Conservation (phyloP, 139 green algal genomes). For the Edaphochlamys debaryana region DNA sequence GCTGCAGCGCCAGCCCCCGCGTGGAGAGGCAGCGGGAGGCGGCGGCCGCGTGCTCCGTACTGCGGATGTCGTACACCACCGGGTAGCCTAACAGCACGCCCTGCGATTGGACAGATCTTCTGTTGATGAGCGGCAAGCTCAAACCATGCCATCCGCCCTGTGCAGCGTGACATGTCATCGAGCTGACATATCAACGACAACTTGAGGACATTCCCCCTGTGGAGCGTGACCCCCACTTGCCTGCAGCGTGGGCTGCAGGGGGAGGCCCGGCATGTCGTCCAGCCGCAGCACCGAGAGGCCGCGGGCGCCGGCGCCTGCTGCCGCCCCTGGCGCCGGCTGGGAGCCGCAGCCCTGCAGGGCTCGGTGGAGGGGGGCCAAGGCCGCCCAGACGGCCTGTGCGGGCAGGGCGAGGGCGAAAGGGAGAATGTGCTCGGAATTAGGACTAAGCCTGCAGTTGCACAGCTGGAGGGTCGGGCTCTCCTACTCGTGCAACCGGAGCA, state of each 20-base stretch:
- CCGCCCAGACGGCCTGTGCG: not conserved
- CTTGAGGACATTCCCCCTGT: too few relatives aligned
- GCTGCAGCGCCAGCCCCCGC: constrained; percentile 5
- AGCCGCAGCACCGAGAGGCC: constrained; percentile 17
- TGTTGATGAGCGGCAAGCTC: too few relatives aligned
- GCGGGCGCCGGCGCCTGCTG: not conserved
- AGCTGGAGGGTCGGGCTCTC: too few relatives aligned
- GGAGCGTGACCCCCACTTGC: too few relatives aligned
- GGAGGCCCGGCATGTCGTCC: constrained; percentile 43
- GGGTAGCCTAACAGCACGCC: constrained; percentile 79
- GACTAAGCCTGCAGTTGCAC: too few relatives aligned
- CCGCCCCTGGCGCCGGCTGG: not conserved
- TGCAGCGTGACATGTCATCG: too few relatives aligned
- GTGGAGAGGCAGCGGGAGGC: constrained; percentile 38
- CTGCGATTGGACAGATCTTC: too few relatives aligned
- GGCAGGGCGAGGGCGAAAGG: not conserved
- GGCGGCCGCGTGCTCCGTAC: constrained; percentile 23
- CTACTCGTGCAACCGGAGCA: too few relatives aligned
- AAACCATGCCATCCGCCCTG: too few relatives aligned
- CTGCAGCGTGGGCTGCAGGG: constrained; percentile 71
- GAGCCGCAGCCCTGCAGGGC: not conserved
- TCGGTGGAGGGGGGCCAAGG: too few relatives aligned
- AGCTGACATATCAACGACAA: too few relatives aligned
- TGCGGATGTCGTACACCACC: constrained; percentile 61
- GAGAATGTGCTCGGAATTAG: not conserved